Evolutionary conservation across 2,329 filamentous ascomycete species (phyloP), one percentile per base, ranked within the genome.

Genomic region (Emydomyces testavorans): DNA sequence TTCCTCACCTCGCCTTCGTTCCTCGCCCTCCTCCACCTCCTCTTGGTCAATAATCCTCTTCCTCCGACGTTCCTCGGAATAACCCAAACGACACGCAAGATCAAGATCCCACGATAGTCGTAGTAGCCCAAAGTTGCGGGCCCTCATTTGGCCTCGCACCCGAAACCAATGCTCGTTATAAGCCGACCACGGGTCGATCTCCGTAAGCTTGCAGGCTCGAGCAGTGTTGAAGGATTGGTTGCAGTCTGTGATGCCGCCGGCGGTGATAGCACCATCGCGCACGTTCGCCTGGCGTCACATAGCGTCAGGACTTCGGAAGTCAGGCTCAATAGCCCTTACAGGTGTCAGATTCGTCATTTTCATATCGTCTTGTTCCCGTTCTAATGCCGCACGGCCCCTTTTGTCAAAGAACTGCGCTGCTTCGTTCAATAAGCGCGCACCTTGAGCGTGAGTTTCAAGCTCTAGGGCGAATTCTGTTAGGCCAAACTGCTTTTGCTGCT

Each of bases 381-480:
- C 23, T 7, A 11, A 10, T 38, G 20, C 11, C 4, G 29, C 28
- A 7, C 24, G 11, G 3, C 35, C 20, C 18, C 38, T 34, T 28
- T 48, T 21, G n/a, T 28, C 20, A 21, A 48, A 41, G 8, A 41
- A 46, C 4, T 36, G 18, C 4, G 32, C 49, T 5, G 45, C 49
- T 11, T 46, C 26, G 3, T 16, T 36, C 16, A 52, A 49, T 5
- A 52, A 15, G 6, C 6, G 13, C 6, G 31, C 18, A n/a, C 40
- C 28, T 29, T 49, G 28, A 6, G 41, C 42, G 8, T n/a, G 8
- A 8, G 15, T 35, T 24, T 47, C 31, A 29, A 52, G 43, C 39
- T 44, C 53, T 10, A 54, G 35, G n/a, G 63, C 60, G 26, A 62
- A 58, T 4, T 49, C 38, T 4, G 65, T 70, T 3, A 57, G 52